phyloP scores from a whole-genome alignment of 257 asterid genomes.

The Leonotis leonurus region DNA sequence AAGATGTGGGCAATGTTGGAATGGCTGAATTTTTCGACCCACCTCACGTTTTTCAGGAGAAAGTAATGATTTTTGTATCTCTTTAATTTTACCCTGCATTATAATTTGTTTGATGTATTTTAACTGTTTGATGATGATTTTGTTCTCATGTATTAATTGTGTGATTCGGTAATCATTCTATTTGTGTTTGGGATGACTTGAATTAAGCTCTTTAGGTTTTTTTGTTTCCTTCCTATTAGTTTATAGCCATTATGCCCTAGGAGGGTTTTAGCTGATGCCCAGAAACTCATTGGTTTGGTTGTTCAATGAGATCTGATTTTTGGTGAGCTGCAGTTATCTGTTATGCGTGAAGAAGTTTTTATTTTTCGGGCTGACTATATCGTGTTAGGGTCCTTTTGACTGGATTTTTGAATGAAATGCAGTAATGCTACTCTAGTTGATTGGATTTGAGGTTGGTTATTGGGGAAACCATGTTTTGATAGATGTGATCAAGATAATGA shows the following conservation, averaged over 20 bases:
- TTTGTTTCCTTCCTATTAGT: not conserved
- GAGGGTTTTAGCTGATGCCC: constrained; percentile 11
- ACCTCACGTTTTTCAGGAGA: constrained; percentile 59
- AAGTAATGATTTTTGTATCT: constrained; percentile 32
- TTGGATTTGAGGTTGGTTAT: not conserved
- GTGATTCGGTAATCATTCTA: constrained; percentile 19
- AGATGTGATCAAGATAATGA: constrained; percentile 8
- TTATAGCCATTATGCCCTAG: not conserved
- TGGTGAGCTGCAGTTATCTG: constrained; percentile 24
- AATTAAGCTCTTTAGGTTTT: constrained; percentile 14
- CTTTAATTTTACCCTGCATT: not conserved
- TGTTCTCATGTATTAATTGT: not conserved
- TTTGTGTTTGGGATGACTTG: constrained; percentile 12
- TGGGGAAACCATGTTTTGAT: not conserved
- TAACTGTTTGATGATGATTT: not conserved
- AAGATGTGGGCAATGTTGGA: constrained; percentile 97
- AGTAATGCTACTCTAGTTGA: not conserved
- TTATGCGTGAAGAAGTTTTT: not conserved
- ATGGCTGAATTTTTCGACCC: constrained; percentile 81
- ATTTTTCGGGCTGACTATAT: not conserved
- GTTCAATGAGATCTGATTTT: constrained; percentile 33
- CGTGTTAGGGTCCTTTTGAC: not conserved
- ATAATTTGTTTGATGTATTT: not conserved
- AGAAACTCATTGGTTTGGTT: constrained; percentile 12
- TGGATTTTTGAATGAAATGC: not conserved